Percentiles rank a stretch among this genome's conserved stretches.
phyloP scores from a whole-genome alignment of 352 stramenopile species.

The Achlya hypogyna region DNA sequence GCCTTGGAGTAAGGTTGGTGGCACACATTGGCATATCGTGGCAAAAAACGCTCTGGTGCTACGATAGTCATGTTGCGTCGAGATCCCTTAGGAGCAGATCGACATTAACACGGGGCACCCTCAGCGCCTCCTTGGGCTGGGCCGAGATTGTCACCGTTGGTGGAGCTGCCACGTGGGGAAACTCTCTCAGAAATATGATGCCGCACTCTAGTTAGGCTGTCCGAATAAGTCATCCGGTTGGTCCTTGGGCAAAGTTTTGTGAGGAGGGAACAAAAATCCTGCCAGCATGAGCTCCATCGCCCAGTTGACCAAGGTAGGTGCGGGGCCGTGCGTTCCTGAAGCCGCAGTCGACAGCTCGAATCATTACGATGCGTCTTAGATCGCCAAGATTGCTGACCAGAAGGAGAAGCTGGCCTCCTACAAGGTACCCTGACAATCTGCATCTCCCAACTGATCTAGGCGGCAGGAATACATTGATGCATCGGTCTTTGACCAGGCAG shows the following conservation, averaged over 20 bases:
- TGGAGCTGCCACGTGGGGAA: too few relatives aligned
- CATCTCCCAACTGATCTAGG: not conserved
- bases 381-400: constrained; percentile 52
- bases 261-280: not conserved
- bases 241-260: not conserved
- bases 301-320: constrained; percentile 7
- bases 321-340: too few relatives aligned
- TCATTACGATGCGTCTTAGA: constrained; percentile 26
- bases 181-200: too few relatives aligned
- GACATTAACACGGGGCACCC: too few relatives aligned
- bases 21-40: too few relatives aligned
- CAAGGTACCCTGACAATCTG: constrained; percentile 33
- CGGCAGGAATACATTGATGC: constrained; percentile 40
- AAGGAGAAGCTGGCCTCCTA: constrained; percentile 69
- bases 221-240: not conserved
- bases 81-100: too few relatives aligned
- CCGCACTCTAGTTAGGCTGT: too few relatives aligned
- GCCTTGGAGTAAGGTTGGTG: too few relatives aligned
- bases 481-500: constrained; percentile 31
- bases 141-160: too few relatives aligned
- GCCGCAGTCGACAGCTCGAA: not conserved
- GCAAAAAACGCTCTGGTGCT: too few relatives aligned
- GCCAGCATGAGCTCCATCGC: not conserved
- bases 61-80: too few relatives aligned
- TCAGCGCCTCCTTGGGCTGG: too few relatives aligned